Base-by-base conservation (phyloP, 495 filamentous ascomycete species). In the Trichoderma gamsii region DNA sequence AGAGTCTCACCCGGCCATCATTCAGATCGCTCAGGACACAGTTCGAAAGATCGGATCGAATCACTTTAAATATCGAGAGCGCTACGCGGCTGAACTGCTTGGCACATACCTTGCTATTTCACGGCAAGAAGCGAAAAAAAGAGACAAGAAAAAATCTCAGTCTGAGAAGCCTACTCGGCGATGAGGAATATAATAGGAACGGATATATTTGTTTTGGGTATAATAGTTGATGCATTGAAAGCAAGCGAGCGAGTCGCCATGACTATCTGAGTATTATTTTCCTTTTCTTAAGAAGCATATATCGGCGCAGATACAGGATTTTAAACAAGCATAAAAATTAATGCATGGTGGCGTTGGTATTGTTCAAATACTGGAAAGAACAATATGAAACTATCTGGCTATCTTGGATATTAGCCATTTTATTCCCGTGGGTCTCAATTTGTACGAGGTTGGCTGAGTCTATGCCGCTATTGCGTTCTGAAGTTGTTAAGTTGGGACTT, bases 21-120 rank as follows among this genome's bases (percentile, higher is more conserved):
- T 61, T 16, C 56, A 61, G 56, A 9, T 61, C 13, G 56, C 56
- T 61, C 56, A 61, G 16, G 56, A 61, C 27, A 61, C 56, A 4
- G 56, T 61, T 12, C 56, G 56, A 21, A 32, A 61, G 9, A 9
- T 32, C 16, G 56, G 56, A 16, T 13, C 56, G 23, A 29, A 15
- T 5, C 56, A 61, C 25, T 61, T 61, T 15, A 4, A 61, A 32
- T 61, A 61, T 9, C 56, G 25, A 27, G 25, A 61, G 16, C 56
- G 56, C 7, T 61, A 61, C 15, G 56, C 27, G 13, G 56, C 56
- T 18, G 56, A 61, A 25, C 4, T 61, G 56, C 25, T 61, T 15
- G 56, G 56, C 11, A 61, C 56, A 29, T 61, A 29, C 27, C n/a
- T 61, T 29, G 23, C n/a, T 4, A 32, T 61, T 29, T 61, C 25